A percentile compares a stretch with the other conserved stretches of the same genome.
Conservation (phyloP, 257 asterid species). For the Primulina tabacum region DNA sequence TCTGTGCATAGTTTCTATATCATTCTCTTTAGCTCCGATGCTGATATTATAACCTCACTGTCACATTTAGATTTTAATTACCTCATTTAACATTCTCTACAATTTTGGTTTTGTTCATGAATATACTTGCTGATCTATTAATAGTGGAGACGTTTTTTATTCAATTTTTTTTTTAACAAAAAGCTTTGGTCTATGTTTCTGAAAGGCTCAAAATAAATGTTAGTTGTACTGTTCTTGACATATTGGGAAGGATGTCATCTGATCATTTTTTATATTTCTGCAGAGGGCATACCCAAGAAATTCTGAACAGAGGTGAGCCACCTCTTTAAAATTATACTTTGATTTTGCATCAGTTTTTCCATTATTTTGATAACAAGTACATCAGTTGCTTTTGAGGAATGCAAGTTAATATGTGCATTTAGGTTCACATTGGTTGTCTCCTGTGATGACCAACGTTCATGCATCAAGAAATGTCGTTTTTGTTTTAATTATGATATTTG, state of each 20-base stretch:
- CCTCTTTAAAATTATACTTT: conserved; percentile 13
- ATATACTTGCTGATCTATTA: background rate
- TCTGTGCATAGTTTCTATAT: background rate
- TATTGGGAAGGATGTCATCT: conserved; percentile 18
- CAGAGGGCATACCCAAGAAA: conserved; percentile 60
- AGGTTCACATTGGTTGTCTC: background rate
- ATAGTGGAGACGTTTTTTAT: background rate
- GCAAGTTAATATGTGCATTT: background rate
- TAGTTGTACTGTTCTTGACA: conserved; percentile 5
- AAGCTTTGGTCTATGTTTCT: background rate
- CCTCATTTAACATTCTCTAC: background rate
- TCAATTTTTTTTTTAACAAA: background rate
- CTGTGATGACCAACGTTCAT: background rate
- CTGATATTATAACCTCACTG: background rate
- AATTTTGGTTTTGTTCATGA: background rate
- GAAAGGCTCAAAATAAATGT: conserved; percentile 16
- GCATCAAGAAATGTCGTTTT: background rate
- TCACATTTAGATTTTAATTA: background rate
- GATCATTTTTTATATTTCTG: conserved; percentile 33
- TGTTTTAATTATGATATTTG: background rate
- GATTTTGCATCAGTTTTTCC: background rate
- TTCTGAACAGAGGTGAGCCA: conserved; percentile 58
- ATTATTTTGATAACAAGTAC: background rate
- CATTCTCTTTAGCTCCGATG: background rate
- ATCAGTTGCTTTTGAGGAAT: background rate